Conservation (phyloP, 345 rosid species). For the Eucalyptus fibrosa region DNA sequence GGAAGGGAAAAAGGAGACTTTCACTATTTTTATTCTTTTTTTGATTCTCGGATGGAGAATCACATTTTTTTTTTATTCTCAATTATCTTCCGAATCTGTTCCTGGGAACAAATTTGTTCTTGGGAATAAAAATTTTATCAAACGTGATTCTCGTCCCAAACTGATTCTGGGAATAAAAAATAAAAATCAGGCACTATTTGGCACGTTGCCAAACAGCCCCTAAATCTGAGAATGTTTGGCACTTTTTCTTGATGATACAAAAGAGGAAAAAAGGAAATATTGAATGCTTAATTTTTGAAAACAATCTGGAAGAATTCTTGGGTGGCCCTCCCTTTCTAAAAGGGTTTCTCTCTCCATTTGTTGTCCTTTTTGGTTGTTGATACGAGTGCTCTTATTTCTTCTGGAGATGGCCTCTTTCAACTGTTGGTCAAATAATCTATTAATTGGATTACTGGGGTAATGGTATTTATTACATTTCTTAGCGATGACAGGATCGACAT, state of each 20-base stretch:
- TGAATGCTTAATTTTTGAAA: not conserved
- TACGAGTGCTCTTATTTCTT: not conserved
- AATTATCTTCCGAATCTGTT: too few relatives aligned
- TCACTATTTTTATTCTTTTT: too few relatives aligned
- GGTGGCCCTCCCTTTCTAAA: not conserved
- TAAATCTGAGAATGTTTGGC: not conserved
- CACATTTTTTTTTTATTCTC: too few relatives aligned
- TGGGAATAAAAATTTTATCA: too few relatives aligned
- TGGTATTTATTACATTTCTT: not conserved
- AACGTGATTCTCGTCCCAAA: too few relatives aligned
- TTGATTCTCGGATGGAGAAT: too few relatives aligned
- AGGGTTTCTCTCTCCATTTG: not conserved
- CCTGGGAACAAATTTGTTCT: too few relatives aligned
- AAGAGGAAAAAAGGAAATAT: not conserved
- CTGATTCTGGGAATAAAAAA: too few relatives aligned
- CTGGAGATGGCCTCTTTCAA: not conserved
- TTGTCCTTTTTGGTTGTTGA: not conserved
- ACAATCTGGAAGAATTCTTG: not conserved
- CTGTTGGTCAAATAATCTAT: not conserved
- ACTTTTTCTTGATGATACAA: not conserved
- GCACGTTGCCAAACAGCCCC: too few relatives aligned
- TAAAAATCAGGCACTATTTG: too few relatives aligned
- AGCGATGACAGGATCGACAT: conserved; percentile 42
- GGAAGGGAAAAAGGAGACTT: too few relatives aligned
- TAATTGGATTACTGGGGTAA: not conserved